Percentiles rank a stretch among this genome's conserved stretches.
Conservation (phyloP, 371 early-diverging fungal species). For the Vavraia culicis region DNA sequence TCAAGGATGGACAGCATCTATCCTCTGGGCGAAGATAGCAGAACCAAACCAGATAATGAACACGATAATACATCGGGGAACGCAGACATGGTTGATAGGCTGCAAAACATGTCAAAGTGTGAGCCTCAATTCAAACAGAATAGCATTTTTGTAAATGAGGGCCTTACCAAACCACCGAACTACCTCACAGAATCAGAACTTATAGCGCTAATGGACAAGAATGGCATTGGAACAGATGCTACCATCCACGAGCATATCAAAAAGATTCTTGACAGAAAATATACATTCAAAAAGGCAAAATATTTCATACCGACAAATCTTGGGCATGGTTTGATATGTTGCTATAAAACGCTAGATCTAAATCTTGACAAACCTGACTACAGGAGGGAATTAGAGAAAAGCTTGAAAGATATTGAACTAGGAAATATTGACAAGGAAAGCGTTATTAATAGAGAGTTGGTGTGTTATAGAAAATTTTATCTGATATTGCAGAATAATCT, state of each 20-base stretch:
- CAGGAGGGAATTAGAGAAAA: conserved; percentile 41
- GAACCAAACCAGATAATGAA: not conserved
- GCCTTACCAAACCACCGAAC: conserved; percentile 56
- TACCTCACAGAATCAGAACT: conserved; percentile 72
- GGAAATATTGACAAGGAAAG: conserved; percentile 15
- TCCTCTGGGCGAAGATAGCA: conserved; percentile 30
- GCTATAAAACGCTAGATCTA: conserved; percentile 51
- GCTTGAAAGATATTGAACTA: conserved; percentile 50
- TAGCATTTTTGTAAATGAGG: conserved; percentile 36
- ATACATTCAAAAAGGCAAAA: conserved; percentile 51
- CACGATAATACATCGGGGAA: not conserved
- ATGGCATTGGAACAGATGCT: conserved; percentile 96
- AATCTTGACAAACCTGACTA: conserved; percentile 48
- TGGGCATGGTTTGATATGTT: conserved; percentile 69
- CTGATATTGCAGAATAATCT: conserved; percentile 49
- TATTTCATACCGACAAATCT: conserved; percentile 59
- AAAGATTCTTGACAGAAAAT: conserved; percentile 67
- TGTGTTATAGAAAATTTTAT: conserved; percentile 27
- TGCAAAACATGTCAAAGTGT: not conserved
- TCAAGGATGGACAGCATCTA: not conserved
- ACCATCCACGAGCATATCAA: conserved; percentile 96
- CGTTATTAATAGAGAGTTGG: conserved; percentile 35
- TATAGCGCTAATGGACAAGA: conserved; percentile 78
- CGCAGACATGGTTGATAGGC: not conserved
- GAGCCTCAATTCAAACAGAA: conserved; percentile 31